Evolutionary conservation across 2,329 filamentous ascomycete species (phyloP).

Genomic region (Drechslera avenae): DNA sequence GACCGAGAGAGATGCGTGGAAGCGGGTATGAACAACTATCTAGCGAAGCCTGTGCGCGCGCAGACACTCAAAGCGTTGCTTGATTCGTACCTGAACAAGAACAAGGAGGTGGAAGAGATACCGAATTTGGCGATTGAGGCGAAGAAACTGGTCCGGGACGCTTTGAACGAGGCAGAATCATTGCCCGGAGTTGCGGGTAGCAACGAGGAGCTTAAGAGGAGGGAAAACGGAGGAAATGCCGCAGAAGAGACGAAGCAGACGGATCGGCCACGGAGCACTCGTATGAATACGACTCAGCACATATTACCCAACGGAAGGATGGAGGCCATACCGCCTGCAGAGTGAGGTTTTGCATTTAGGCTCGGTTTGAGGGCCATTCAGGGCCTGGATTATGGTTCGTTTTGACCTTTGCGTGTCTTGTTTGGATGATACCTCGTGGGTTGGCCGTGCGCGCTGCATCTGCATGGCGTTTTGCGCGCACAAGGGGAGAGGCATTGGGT

Average conservation of each 20-base stretch:
- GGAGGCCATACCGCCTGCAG: slow-evolving; percentile 7
- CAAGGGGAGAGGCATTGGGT: not conserved
- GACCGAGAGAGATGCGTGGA: slow-evolving; percentile 87
- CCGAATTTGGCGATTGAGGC: slow-evolving; percentile 55
- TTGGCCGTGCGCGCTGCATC: slow-evolving; percentile 5
- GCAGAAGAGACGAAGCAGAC: slow-evolving; percentile 7
- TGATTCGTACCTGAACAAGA: slow-evolving; percentile 66
- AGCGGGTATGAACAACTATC: slow-evolving; percentile 96
- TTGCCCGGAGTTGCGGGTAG: slow-evolving; percentile 1
- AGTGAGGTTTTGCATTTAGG: not conserved
- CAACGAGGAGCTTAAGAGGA: not conserved
- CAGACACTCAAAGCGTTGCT: slow-evolving; percentile 86
- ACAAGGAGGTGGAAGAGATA: slow-evolving; percentile 42
- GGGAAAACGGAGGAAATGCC: not conserved
- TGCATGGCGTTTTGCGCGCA: slow-evolving; percentile 7
- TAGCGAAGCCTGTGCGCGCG: slow-evolving; percentile 91
- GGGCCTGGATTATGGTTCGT: too few species aligned
- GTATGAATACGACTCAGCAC: slow-evolving; percentile 22
- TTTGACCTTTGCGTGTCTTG: not conserved
- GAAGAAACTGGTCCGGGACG: slow-evolving; percentile 50
- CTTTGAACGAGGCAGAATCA: slow-evolving; percentile 27
- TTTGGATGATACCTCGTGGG: not conserved
- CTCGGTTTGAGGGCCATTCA: not conserved
- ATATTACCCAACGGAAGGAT: slow-evolving; percentile 18
- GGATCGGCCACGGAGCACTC: slow-evolving; percentile 20